A percentile compares a stretch with the other conserved stretches of the same genome.
These are phyloP conservation scores for Hanseniaspora mollemarum DNA, from an alignment of 805 yeast species.

Conservation along the genomic window DNA sequence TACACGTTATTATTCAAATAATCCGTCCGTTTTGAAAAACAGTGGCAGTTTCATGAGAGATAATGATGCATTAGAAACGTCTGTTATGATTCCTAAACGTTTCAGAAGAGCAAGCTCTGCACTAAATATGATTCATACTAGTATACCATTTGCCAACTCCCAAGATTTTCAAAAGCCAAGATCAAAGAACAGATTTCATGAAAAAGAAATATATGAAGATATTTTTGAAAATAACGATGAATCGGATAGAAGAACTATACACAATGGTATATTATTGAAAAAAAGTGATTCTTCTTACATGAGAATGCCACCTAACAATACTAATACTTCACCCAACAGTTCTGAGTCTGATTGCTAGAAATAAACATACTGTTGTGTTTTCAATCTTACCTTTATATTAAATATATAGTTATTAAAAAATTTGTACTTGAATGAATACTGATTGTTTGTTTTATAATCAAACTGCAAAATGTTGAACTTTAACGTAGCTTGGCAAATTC, in stretches of 20 bases:
- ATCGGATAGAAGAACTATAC: conserved; percentile 9
- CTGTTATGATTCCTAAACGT: conserved; percentile 3
- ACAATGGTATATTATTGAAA: conserved; percentile 3
- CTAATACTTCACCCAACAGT: not conserved
- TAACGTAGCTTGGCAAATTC: conserved; percentile 92
- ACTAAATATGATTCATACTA: conserved; percentile 39
- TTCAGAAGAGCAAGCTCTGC: conserved; percentile 23
- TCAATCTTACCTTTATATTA: too few species aligned
- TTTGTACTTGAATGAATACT: too few species aligned
- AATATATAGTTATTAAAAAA: too few species aligned
- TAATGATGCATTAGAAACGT: not conserved
- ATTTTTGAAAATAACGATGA: conserved; percentile 13
- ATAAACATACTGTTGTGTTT: too few species aligned
- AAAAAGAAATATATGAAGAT: conserved; percentile 23
- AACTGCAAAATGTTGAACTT: conserved; percentile 61
- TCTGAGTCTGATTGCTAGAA: not conserved
- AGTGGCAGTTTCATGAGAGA: not conserved
- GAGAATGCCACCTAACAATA: not conserved
- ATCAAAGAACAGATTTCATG: conserved; percentile 26
- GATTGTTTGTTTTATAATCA: conserved; percentile 24
- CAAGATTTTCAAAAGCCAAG: conserved; percentile 68
- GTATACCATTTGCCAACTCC: conserved; percentile 65
- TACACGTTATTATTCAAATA: conserved; percentile 10
- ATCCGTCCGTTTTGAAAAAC: not conserved
- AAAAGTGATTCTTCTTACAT: not conserved